phyloP scores from a whole-genome alignment of 257 asterid genomes.

The Plantago major region DNA sequence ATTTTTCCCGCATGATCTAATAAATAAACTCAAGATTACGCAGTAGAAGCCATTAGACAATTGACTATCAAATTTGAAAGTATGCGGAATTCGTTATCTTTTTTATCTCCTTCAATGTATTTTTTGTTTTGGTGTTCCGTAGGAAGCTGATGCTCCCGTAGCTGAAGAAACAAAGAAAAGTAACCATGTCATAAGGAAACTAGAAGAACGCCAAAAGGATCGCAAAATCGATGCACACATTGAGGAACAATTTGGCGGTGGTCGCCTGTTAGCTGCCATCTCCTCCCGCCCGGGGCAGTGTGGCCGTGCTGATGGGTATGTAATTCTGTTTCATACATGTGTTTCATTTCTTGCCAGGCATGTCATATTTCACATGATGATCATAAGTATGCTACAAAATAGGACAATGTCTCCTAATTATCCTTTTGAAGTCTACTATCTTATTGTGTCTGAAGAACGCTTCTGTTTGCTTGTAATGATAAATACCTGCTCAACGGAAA shows the following conservation, averaged over 20 bases:
- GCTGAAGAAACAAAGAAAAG: slow-evolving; percentile 59
- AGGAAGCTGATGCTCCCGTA: slow-evolving; percentile 35
- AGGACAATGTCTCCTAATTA: no score
- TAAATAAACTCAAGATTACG: no score
- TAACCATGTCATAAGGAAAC: slow-evolving; percentile 49
- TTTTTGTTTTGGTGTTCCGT: background rate
- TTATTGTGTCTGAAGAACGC: no score
- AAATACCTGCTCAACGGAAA: no score
- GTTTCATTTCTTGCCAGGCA: background rate
- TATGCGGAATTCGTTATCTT: background rate
- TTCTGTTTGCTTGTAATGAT: no score
- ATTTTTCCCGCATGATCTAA: no score
- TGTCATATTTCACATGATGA: background rate
- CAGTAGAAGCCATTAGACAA: no score
- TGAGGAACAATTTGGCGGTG: slow-evolving; percentile 58
- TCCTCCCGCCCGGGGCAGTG: slow-evolving; percentile 69
- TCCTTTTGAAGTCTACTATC: no score
- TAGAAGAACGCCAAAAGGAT: slow-evolving; percentile 58
- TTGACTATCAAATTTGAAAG: no score
- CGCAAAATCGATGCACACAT: slow-evolving; percentile 56
- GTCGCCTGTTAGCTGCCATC: slow-evolving; percentile 55
- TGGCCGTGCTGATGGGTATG: slow-evolving; percentile 64
- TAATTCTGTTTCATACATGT: background rate
- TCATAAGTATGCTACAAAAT: no score
- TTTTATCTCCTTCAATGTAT: background rate